A percentile compares a stretch with the other conserved stretches of the same genome.
Evolutionary conservation across 345 rosid species (phyloP).

Genomic region (Lepidium aucheri): DNA sequence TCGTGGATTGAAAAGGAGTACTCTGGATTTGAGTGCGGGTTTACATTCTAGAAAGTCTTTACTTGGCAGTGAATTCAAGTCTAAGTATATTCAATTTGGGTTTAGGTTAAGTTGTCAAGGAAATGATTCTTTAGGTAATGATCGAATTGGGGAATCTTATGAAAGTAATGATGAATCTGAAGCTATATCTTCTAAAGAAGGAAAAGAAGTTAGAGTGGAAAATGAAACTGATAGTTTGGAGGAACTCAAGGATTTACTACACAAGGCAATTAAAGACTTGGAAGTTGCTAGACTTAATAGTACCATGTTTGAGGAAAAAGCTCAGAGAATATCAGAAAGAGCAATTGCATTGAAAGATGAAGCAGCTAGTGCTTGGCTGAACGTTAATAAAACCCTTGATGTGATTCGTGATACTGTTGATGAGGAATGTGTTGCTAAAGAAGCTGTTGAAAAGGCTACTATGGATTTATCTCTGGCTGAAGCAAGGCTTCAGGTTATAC

Average conservation of each 20-base stretch:
- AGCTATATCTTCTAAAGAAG: slow-evolving; percentile 25
- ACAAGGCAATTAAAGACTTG: slow-evolving; percentile 54
- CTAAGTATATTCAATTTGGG: slow-evolving; percentile 22
- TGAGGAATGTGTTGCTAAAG: slow-evolving; percentile 61
- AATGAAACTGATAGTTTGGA: slow-evolving; percentile 38
- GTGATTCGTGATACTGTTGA: slow-evolving; percentile 48
- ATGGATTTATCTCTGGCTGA: slow-evolving; percentile 84
- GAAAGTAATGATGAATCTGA: slow-evolving; percentile 31
- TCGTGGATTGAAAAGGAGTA: slow-evolving; percentile 26
- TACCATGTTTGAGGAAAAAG: slow-evolving; percentile 78
- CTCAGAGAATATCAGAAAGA: slow-evolving; percentile 72
- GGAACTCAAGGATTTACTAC: slow-evolving; percentile 53
- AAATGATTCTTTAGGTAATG: slow-evolving; percentile 50
- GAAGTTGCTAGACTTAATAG: slow-evolving; percentile 76
- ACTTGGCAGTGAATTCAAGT: slow-evolving; percentile 22
- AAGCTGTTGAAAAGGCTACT: slow-evolving; percentile 65
- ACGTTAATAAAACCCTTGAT: slow-evolving; percentile 52
- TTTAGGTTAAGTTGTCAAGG: slow-evolving; percentile 44
- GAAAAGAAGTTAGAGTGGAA: slow-evolving; percentile 29
- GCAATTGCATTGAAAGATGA: slow-evolving; percentile 84
- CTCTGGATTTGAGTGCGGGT: slow-evolving; percentile 26
- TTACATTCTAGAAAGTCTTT: slow-evolving; percentile 24
- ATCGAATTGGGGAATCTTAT: slow-evolving; percentile 35
- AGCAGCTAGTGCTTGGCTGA: slow-evolving; percentile 51
- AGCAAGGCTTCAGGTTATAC: slow-evolving; percentile 61